Conservation (phyloP, 768 basidiomycete genomes). For the Boletus subparvulus region DNA sequence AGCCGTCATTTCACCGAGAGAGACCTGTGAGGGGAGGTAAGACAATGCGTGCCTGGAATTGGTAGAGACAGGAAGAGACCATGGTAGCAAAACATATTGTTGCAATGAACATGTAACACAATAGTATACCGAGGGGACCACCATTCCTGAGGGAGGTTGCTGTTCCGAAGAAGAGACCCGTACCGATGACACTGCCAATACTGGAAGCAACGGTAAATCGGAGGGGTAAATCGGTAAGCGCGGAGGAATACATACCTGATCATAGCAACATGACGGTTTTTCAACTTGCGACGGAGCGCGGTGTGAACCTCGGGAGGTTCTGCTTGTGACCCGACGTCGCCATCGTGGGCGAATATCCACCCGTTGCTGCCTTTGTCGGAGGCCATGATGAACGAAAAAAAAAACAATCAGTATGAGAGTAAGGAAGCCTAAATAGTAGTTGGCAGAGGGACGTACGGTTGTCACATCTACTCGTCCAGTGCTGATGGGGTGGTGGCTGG, state of each 20-base stretch:
- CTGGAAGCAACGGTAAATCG: background rate
- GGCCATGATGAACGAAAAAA: background rate
- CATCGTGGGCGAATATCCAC: background rate
- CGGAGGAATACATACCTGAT: background rate
- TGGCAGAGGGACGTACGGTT: too few relatives aligned
- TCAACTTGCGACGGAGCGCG: background rate
- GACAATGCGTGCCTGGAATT: background rate
- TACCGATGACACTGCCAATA: slow-evolving; percentile 1
- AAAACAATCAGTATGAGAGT: background rate
- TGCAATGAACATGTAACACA: background rate
- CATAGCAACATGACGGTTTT: slow-evolving; percentile 4
- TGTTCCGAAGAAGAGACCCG: slow-evolving; percentile 1
- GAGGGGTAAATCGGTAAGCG: background rate
- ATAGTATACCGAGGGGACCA: slow-evolving; percentile 2
- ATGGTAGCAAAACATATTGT: slow-evolving; percentile 1
- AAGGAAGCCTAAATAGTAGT: background rate
- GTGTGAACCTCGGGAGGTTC: background rate
- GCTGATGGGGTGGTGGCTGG: too few relatives aligned
- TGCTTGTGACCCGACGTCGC: background rate
- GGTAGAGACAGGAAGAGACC: background rate
- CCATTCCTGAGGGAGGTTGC: background rate
- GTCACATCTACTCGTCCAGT: too few relatives aligned
- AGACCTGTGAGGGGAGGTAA: background rate
- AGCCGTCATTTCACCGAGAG: slow-evolving; percentile 2
- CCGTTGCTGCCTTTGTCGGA: background rate